These are phyloP conservation scores for Pichia sp. DNA, from an alignment of 1,139 yeast genomes.

Conservation along the genomic window DNA sequence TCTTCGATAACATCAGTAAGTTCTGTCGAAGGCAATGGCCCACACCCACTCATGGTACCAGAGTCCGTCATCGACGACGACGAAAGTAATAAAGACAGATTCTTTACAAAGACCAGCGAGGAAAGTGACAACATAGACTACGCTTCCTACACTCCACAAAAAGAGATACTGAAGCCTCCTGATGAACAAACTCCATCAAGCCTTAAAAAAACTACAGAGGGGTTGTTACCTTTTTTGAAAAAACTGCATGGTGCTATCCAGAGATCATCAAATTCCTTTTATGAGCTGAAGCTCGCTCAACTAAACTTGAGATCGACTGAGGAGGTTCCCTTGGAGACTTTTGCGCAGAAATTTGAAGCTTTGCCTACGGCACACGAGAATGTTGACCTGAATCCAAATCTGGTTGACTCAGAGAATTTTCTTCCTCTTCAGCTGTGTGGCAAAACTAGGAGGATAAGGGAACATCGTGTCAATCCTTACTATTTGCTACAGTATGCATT, in stretches of 20 bases:
- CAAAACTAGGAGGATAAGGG: conserved; percentile 32
- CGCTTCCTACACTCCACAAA: neutral
- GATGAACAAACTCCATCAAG: neutral
- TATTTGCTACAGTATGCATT: conserved; percentile 46
- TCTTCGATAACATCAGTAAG: conserved; percentile 2
- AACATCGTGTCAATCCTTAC: conserved; percentile 43
- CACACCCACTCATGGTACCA: conserved; percentile 5
- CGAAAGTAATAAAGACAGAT: neutral
- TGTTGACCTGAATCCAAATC: conserved; percentile 4
- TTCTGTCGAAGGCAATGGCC: neutral
- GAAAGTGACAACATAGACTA: too few relatives aligned
- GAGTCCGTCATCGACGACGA: neutral
- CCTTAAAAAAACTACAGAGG: neutral
- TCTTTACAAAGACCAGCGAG: neutral
- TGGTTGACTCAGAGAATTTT: conserved; percentile 2
- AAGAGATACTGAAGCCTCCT: too few relatives aligned
- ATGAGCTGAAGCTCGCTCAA: neutral
- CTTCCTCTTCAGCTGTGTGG: conserved; percentile 12
- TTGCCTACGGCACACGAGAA: conserved; percentile 8
- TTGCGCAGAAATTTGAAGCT: conserved; percentile 10
- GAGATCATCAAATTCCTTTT: neutral
- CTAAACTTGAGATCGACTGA: neutral
- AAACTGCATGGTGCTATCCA: conserved; percentile 3
- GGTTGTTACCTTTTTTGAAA: conserved; percentile 1
- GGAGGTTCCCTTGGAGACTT: conserved; percentile 19